These are phyloP conservation scores for Penicillium sclerotiorum DNA, from an alignment of 2,329 filamentous ascomycete genomes.

Conservation along the genomic window DNA sequence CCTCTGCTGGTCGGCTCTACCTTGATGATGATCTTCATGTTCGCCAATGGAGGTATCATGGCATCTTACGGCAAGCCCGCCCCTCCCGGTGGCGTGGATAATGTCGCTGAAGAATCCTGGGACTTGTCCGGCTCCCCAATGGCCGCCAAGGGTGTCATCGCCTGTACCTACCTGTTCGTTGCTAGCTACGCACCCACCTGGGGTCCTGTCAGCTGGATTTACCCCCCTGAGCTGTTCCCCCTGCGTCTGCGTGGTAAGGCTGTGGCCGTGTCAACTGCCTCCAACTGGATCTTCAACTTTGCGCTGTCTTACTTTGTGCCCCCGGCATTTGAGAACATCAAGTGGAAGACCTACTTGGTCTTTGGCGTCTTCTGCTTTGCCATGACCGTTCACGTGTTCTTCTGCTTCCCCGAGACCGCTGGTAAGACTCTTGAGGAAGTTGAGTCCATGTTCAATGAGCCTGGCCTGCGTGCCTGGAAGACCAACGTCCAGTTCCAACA, in stretches of 20 bases:
- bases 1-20: slow-evolving; percentile 64
- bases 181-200: slow-evolving; percentile 64
- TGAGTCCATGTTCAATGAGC: slow-evolving; percentile 66
- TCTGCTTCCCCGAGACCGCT: slow-evolving; percentile 44
- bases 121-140: slow-evolving; percentile 41
- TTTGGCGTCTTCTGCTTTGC: slow-evolving; percentile 72
- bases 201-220: slow-evolving; percentile 60
- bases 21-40: slow-evolving; percentile 59
- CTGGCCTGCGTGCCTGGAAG: slow-evolving; percentile 24
- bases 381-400: slow-evolving; percentile 68
- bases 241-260: slow-evolving; percentile 63
- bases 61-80: slow-evolving; percentile 40
- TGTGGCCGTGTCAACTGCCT: slow-evolving; percentile 56
- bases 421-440: slow-evolving; percentile 77
- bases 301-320: slow-evolving; percentile 59
- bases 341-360: slow-evolving; percentile 68
- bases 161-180: slow-evolving; percentile 68
- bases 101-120: slow-evolving; percentile 42
- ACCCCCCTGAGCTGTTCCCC: slow-evolving; percentile 55
- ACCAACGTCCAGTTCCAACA: slow-evolving; percentile 21
- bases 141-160: slow-evolving; percentile 64
- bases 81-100: slow-evolving; percentile 44
- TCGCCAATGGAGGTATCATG: slow-evolving; percentile 40
- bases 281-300: slow-evolving; percentile 65
- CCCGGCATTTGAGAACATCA: slow-evolving; percentile 58